Conservation (phyloP, 305 asterid genomes). For the Fraxinus paxiana region DNA sequence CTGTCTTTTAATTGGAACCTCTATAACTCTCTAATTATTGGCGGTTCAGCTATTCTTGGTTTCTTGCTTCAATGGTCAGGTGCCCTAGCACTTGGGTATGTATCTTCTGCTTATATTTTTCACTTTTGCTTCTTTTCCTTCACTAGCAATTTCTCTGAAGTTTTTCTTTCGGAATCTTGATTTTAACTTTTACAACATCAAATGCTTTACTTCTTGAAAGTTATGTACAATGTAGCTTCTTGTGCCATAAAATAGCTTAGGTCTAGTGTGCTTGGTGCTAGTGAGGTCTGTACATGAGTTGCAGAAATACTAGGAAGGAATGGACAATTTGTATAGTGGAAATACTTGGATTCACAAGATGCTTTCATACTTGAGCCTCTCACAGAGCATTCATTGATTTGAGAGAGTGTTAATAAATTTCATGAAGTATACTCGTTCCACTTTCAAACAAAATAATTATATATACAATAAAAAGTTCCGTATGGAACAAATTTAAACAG, state of each 20-base stretch:
- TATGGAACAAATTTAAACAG: not conserved
- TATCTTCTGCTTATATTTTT: slow-evolving; percentile 15
- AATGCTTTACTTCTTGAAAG: not conserved
- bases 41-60: slow-evolving; percentile 83
- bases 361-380: not conserved
- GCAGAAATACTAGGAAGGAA: not conserved
- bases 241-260: not conserved
- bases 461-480: not conserved
- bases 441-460: not conserved
- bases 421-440: not conserved
- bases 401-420: not conserved
- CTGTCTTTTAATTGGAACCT: slow-evolving; percentile 69
- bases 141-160: not conserved
- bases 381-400: not conserved
- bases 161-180: not conserved
- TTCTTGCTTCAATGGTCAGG: slow-evolving; percentile 99
- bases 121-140: not conserved
- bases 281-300: not conserved
- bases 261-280: not conserved
- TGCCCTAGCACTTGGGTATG: slow-evolving; percentile 96
- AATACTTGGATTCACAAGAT: not conserved
- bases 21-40: slow-evolving; percentile 54
- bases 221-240: not conserved
- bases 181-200: not conserved
- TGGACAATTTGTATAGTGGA: not conserved